These are phyloP conservation scores for Mrakia frigida DNA, from an alignment of 768 basidiomycete species.

Conservation along the genomic window DNA sequence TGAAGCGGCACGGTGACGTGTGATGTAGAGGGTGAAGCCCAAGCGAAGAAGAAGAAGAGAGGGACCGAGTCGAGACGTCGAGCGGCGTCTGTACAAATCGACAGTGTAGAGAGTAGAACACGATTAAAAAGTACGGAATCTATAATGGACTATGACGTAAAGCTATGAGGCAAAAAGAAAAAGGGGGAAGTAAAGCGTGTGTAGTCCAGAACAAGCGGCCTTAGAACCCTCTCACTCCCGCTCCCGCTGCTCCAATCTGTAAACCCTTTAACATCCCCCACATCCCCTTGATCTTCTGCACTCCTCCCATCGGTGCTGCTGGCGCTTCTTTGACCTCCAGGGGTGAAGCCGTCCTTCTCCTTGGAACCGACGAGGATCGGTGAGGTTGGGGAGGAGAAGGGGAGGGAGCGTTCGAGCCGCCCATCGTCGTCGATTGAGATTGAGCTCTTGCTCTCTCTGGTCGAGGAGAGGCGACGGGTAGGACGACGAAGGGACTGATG, in stretches of 20 bases:
- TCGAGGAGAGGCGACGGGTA: not conserved
- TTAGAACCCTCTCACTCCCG: too few relatives aligned
- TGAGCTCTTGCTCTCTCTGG: too few relatives aligned
- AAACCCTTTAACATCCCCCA: not conserved
- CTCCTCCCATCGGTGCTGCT: too few relatives aligned
- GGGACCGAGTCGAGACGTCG: not conserved
- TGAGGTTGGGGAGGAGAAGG: not conserved
- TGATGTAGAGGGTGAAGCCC: not conserved
- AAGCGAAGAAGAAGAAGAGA: not conserved
- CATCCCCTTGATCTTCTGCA: conserved; percentile 1
- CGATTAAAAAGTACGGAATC: too few relatives aligned
- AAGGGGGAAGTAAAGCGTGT: too few relatives aligned
- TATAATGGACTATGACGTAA: too few relatives aligned
- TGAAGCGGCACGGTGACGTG: too few relatives aligned
- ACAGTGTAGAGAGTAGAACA: not conserved
- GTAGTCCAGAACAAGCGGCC: too few relatives aligned
- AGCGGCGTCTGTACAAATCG: not conserved
- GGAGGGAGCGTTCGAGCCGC: not conserved
- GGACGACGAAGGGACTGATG: too few relatives aligned
- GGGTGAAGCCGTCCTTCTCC: not conserved
- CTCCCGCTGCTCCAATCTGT: too few relatives aligned
- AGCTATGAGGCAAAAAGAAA: not conserved
- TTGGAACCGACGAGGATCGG: not conserved
- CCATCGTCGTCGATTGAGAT: too few relatives aligned
- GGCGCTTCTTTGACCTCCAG: not conserved